These are phyloP conservation scores for Eucalyptus albens DNA, from an alignment of 345 rosid genomes.

Conservation along the genomic window DNA sequence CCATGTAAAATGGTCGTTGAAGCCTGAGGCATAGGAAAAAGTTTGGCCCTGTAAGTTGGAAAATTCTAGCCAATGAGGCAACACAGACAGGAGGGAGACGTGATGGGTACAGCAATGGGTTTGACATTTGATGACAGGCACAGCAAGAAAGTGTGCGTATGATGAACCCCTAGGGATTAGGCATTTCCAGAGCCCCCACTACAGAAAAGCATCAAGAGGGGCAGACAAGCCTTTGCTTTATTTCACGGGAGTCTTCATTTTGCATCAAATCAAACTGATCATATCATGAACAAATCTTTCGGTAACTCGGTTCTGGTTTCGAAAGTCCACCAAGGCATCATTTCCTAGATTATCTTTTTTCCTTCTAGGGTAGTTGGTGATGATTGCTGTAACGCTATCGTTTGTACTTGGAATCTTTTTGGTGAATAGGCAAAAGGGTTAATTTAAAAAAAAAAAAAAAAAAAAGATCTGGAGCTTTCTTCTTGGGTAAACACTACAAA, in stretches of 20 bases:
- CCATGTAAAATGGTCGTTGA: neutral
- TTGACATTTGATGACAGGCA: neutral
- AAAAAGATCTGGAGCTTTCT: neutral
- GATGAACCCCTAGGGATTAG: neutral
- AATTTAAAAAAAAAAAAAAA: too few species aligned
- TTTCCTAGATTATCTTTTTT: neutral
- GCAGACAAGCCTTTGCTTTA: neutral
- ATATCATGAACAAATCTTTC: neutral
- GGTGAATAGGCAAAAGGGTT: neutral
- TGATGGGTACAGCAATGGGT: neutral
- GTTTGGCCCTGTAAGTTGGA: neutral
- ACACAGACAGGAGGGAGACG: neutral
- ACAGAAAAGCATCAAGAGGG: neutral
- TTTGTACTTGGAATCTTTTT: neutral
- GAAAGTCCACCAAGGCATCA: neutral
- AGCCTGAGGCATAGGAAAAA: neutral
- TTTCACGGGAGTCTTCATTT: neutral
- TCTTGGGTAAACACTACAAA: neutral
- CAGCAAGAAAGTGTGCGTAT: neutral
- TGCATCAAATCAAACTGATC: neutral
- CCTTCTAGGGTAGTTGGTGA: neutral
- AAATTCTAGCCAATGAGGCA: neutral
- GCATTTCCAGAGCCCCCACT: neutral
- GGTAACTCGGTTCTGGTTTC: neutral
- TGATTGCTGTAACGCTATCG: neutral